Conservation (phyloP, 2,329 filamentous ascomycete species). For the Monilinia polystroma region DNA sequence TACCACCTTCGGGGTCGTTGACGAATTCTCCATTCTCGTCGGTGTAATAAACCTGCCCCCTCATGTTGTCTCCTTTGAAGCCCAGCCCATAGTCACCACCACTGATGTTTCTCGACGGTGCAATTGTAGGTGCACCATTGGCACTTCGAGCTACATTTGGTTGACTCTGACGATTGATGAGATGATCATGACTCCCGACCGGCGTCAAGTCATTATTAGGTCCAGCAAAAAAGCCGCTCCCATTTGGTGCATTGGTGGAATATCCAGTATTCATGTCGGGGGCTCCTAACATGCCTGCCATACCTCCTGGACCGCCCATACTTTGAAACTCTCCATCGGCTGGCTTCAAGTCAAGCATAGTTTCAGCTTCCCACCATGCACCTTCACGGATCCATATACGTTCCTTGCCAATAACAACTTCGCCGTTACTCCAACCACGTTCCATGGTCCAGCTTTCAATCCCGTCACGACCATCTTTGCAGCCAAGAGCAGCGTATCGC, state of each 20-base stretch:
- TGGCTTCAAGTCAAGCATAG: conserved; percentile 83
- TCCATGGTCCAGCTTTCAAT: conserved; percentile 94
- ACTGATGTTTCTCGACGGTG: conserved; percentile 55
- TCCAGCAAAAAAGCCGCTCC: conserved; percentile 68
- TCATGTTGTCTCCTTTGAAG: conserved; percentile 75
- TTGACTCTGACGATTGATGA: conserved; percentile 47
- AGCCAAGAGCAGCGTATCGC: conserved; percentile 80
- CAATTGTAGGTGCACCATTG: conserved; percentile 58
- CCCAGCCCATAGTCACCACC: conserved; percentile 88
- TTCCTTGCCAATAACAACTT: conserved; percentile 86
- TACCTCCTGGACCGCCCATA: conserved; percentile 9
- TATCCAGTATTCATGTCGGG: conserved; percentile 71
- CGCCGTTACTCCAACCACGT: conserved; percentile 96
- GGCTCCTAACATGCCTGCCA: conserved; percentile 52
- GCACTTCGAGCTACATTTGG: conserved; percentile 47
- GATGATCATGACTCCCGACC: conserved; percentile 70
- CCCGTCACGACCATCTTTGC: conserved; percentile 84
- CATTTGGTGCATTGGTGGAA: conserved; percentile 51
- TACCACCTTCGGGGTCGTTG: conserved; percentile 74
- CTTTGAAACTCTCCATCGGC: conserved; percentile 33
- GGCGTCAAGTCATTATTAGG: conserved; percentile 60
- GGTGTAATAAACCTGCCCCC: conserved; percentile 73
- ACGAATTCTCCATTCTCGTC: conserved; percentile 63
- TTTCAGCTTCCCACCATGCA: conserved; percentile 97
- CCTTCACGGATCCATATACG: conserved; percentile 93